Percentiles rank a stretch among this genome's conserved stretches.
Evolutionary conservation across 805 yeast genomes (phyloP).

Genomic region (Barnettozyma vustinii): DNA sequence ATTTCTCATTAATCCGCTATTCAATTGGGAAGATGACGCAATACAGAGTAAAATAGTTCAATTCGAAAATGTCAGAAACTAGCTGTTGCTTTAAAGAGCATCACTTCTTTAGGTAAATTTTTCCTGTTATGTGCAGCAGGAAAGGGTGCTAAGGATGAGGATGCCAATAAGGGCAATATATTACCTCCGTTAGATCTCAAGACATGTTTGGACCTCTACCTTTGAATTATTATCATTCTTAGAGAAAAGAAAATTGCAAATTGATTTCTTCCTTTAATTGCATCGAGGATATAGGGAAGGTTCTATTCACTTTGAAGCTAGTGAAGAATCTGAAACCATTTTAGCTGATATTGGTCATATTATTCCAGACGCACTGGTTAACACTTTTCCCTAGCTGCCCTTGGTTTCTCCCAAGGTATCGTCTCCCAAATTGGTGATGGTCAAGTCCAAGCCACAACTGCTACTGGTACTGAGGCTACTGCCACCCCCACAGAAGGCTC

Average conservation of each 20-base stretch:
- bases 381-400: constrained; percentile 14
- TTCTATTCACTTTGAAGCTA: not conserved
- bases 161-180: not conserved
- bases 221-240: not conserved
- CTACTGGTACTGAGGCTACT: constrained; percentile 9
- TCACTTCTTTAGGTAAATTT: not conserved
- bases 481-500: too few species aligned
- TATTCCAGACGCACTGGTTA: not conserved
- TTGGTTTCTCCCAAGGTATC: constrained; percentile 25
- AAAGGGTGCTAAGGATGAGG: too few species aligned
- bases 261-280: not conserved
- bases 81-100: constrained; percentile 2
- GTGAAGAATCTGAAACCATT: not conserved
- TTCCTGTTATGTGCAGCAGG: not conserved
- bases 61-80: not conserved
- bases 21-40: not conserved
- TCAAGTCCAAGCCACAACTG: too few species aligned
- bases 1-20: too few species aligned
- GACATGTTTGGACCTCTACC: not conserved
- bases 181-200: not conserved
- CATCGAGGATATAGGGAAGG: not conserved
- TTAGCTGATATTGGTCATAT: not conserved
- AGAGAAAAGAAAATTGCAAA: not conserved
- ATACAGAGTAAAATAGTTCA: not conserved
- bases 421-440: too few species aligned